A percentile compares a stretch with the other conserved stretches of the same genome.
Conservation (phyloP, 257 asterid genomes). For the Buddleja alternifolia region DNA sequence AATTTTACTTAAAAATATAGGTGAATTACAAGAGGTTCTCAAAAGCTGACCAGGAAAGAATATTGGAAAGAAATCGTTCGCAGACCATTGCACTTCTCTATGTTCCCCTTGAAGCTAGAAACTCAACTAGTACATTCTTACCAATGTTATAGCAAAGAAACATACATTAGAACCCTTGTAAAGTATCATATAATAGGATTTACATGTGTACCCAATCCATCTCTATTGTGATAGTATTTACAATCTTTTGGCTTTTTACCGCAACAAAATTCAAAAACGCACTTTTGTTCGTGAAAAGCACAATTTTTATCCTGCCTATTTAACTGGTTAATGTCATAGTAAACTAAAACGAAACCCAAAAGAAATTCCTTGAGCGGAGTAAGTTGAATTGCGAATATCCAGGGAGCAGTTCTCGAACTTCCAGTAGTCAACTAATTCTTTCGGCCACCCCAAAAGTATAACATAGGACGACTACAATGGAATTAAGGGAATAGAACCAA, state of each 20-base stretch:
- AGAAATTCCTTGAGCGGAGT: no score
- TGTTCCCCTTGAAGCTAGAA: background rate
- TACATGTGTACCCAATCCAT: background rate
- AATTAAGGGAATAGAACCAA: background rate
- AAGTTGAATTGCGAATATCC: no score
- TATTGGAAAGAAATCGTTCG: background rate
- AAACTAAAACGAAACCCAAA: background rate
- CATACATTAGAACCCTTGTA: background rate
- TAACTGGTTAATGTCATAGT: background rate
- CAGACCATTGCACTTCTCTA: background rate
- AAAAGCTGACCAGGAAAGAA: background rate
- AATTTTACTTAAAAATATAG: no score
- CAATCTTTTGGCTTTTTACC: no score
- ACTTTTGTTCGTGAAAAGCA: background rate
- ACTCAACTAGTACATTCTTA: background rate
- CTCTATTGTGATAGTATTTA: background rate
- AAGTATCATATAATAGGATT: background rate
- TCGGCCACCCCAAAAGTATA: background rate
- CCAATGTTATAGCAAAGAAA: conserved; percentile 12
- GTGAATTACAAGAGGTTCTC: no score
- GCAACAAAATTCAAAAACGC: no score
- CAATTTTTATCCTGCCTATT: background rate
- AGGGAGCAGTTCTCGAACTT: no score
- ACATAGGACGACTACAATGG: background rate
- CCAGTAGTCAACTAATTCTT: background rate